Evolutionary conservation across 306 rosid species (phyloP), one percentile per base, ranked within the genome.

Genomic region (Arachis stenosperma): DNA sequence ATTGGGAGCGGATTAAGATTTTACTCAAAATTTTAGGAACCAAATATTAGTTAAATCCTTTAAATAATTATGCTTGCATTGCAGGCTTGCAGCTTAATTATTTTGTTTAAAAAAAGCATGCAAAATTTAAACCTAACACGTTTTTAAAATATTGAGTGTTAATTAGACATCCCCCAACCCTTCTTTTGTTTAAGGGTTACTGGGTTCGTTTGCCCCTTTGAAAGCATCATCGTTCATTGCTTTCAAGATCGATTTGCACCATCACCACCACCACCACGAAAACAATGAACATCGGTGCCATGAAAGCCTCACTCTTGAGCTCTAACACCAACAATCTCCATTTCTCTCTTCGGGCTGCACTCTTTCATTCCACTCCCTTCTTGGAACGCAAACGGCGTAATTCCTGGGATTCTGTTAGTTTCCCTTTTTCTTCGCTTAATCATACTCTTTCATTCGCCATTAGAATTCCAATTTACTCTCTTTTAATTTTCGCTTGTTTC

Each of bases 291-390:
- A 60, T 82, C 77, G 37, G 37, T 33, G 77, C 81, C 80, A 75
- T 77, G 74, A 89, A 88, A 85, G 78, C 80, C 7, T 84, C 86
- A 8, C 64, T 84, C n/a, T 13, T 70, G 5, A 81, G 57, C 75
- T 75, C 90, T 11, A 89, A 83, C 57, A 30, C 40, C 47, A 71
- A 74, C 9, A 62, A 74, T 52, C 70, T 41, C 61, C 69, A 69
- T 79, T 33, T 79, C 65, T 64, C 71, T 42, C 12, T 83, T 8
- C 80, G 77, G 80, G 78, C 81, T 56, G 87, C 90, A n/a, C 76
- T 88, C 70, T 92, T 92, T 78, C 97, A 92, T 75, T 88, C 97
- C 11, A 81, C 97, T 47, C 85, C 96, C 5, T 67, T 84, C 37
- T 71, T 92, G 48, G 88, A 86, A 54, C 90, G 97, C 40, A 90